Evolutionary conservation across 2,329 filamentous ascomycete genomes (phyloP), one percentile per base, ranked within the genome.

Genomic region (Sarocladium kiliense): DNA sequence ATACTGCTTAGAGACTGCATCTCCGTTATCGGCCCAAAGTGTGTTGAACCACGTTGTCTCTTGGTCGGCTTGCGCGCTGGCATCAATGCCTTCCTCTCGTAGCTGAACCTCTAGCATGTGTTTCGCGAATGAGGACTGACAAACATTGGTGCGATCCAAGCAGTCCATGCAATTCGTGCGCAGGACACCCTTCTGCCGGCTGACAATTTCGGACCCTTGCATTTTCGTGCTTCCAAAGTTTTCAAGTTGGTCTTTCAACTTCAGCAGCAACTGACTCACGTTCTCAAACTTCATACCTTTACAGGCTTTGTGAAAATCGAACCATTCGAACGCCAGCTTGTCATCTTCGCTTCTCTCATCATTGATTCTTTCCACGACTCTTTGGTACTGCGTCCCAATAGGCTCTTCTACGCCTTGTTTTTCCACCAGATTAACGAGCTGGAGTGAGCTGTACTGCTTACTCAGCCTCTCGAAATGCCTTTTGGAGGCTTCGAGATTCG

Each of bases 91-190:
- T 59, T 95, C 85, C 19, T 82, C 77, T 56, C 82, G 86, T 2
- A 99, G 77, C 65, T 97, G 91, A 30, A 79, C 68, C 61, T 97
- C 91, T 2, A 99, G 77, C 60, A 90, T 88, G 65, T 87, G 84
- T 64, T 91, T 89, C 4, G 84, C 94, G 66, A 92, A 92, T 0
- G 91, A 94, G 65, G 90, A 96, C 70, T 97, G 93, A 39, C 92
- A 91, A 21, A 99, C 92, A 62, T 97, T 97, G 2, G 94, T 99
- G 21, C 94, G 84, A 68, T 99, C 94, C 10, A 99, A 76, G 63
- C 94, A 99, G 66, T 99, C 94, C 94, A 99, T 97, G 70, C 94
- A 99, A 66, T 99, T 99, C 1, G 91, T 97, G 55, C 94, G 81
- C n/a, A 97, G 69, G 6, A 96, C 82, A 1, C 92, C 92, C 25